Conservation (phyloP, 768 basidiomycete genomes). For the Rhodotorula babjevae region DNA sequence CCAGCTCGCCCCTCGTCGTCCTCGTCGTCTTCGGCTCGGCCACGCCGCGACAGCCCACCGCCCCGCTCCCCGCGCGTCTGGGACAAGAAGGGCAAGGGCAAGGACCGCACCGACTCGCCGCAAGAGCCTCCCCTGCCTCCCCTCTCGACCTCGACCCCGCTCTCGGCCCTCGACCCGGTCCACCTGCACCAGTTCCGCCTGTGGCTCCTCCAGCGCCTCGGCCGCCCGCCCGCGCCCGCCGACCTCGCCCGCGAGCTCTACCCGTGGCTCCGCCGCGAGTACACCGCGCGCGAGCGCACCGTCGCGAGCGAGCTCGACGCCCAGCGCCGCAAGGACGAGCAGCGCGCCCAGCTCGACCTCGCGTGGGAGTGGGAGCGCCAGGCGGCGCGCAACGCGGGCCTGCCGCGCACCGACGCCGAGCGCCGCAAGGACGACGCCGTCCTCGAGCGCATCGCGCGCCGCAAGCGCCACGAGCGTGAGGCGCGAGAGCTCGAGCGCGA, state of each 20-base stretch:
- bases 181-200: not conserved
- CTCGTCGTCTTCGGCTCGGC: not conserved
- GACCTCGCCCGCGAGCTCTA: not conserved
- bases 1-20: not conserved
- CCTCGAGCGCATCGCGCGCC: not conserved
- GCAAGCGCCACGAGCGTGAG: not conserved
- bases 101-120: not conserved
- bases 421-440: not conserved
- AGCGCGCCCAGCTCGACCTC: slow-evolving; percentile 9
- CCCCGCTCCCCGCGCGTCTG: not conserved
- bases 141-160: not conserved
- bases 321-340: too few relatives aligned
- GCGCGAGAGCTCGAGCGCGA: not conserved
- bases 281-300: not conserved
- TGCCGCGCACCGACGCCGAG: not conserved
- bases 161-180: not conserved
- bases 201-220: not conserved
- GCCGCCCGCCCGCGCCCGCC: not conserved
- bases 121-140: not conserved
- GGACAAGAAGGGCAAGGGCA: too few relatives aligned
- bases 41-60: not conserved
- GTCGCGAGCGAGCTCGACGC: not conserved
- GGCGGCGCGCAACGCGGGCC: not conserved
- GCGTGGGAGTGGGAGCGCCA: slow-evolving; percentile 23
- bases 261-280: not conserved